Percentiles rank a stretch among this genome's conserved stretches.
These are phyloP conservation scores for Pseudopediastrum boryanum DNA, from an alignment of 139 green algal genomes.

Conservation along the genomic window DNA sequence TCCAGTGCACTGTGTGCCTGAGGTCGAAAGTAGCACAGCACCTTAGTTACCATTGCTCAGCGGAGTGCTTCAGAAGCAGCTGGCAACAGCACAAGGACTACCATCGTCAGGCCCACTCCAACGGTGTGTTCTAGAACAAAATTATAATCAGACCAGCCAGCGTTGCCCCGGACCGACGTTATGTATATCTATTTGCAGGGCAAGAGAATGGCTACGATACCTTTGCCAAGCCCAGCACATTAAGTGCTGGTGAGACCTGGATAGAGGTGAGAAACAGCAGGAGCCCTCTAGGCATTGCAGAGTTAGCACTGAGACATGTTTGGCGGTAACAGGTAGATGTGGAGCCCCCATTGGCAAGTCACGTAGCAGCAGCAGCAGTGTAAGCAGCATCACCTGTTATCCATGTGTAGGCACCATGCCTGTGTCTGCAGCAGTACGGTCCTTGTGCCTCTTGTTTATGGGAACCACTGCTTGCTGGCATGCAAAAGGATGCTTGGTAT, in stretches of 20 bases:
- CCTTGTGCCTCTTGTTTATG: too few species aligned
- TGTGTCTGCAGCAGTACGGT: too few species aligned
- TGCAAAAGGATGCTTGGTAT: too few species aligned
- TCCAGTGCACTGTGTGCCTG: conserved; percentile 94
- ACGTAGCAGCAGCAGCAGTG: too few species aligned
- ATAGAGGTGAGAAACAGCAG: conserved; percentile 76
- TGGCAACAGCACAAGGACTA: conserved; percentile 92
- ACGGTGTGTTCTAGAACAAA: conserved; percentile 49
- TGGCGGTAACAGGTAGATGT: too few species aligned
- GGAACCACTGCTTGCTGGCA: too few species aligned
- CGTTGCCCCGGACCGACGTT: neutral
- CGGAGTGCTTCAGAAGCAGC: conserved; percentile 88
- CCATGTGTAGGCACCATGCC: too few species aligned
- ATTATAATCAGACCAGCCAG: too few species aligned
- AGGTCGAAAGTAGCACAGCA: conserved; percentile 73
- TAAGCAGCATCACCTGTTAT: too few species aligned
- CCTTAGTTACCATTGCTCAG: conserved; percentile 91
- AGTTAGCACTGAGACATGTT: too few species aligned
- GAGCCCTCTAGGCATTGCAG: too few species aligned
- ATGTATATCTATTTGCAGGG: neutral
- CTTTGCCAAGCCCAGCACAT: conserved; percentile 45
- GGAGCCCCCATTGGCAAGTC: too few species aligned
- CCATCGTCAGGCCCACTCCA: conserved; percentile 69
- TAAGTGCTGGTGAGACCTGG: conserved; percentile 77
- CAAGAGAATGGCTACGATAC: conserved; percentile 58